Percentiles rank a stretch among this genome's conserved stretches.
These are phyloP conservation scores for Xylaria polymorpha DNA, from an alignment of 2,329 filamentous ascomycete species.

Conservation along the genomic window DNA sequence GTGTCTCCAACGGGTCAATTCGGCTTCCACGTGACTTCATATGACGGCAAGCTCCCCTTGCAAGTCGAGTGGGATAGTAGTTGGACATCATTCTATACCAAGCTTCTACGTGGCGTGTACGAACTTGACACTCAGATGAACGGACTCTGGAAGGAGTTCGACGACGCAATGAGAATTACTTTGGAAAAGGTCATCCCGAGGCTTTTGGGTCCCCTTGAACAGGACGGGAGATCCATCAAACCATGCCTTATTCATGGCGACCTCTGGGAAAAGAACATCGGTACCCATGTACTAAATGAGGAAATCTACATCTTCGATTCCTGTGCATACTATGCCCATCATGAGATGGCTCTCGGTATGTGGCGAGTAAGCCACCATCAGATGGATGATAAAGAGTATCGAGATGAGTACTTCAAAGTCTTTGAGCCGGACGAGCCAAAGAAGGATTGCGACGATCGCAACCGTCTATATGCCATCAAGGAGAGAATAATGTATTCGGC, in stretches of 20 bases:
- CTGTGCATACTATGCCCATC: constrained; percentile 4
- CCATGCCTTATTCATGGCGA: constrained; percentile 22
- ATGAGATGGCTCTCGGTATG: constrained; percentile 14
- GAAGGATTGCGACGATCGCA: constrained; percentile 1
- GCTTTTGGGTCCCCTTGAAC: constrained; percentile 13
- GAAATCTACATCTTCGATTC: constrained; percentile 18
- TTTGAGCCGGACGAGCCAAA: background rate
- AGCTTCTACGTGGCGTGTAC: constrained; percentile 16
- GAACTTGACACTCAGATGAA: constrained; percentile 2
- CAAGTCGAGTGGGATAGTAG: background rate
- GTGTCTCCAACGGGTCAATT: constrained; percentile 10
- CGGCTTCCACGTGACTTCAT: constrained; percentile 7
- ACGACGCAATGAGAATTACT: constrained; percentile 6
- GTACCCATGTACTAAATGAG: background rate
- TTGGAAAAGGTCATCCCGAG: constrained; percentile 14
- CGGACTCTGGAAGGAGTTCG: constrained; percentile 2
- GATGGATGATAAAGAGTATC: background rate
- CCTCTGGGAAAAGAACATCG: constrained; percentile 20
- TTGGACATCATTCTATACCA: constrained; percentile 20
- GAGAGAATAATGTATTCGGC: constrained; percentile 23
- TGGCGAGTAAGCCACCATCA: constrained; percentile 13
- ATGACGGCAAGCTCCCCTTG: constrained; percentile 16
- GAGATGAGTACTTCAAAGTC: constrained; percentile 7
- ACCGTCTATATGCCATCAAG: constrained; percentile 8
- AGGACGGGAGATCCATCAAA: constrained; percentile 35